phyloP scores from a whole-genome alignment of 306 rosid genomes.

The Sphenostylis stenocarpa region DNA sequence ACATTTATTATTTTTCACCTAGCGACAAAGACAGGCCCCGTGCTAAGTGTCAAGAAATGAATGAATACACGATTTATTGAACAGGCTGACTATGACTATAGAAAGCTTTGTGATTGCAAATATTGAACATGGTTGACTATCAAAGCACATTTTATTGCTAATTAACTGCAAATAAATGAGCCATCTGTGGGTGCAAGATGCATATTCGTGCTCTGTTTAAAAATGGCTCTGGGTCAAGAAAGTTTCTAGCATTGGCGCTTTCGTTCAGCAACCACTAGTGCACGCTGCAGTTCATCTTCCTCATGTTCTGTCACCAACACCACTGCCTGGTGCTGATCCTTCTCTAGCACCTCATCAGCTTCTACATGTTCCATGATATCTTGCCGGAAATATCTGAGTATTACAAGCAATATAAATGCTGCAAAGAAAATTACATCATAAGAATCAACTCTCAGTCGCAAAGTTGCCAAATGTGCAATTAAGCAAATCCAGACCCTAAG shows the following conservation, averaged over 20 bases:
- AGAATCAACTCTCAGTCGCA: constrained; percentile 13
- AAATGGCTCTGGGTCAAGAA: background rate
- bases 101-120: background rate
- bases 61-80: constrained; percentile 12
- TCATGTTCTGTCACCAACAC: constrained; percentile 40
- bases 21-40: constrained; percentile 10
- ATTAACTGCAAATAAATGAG: constrained; percentile 2
- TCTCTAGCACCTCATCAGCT: constrained; percentile 41
- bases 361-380: constrained; percentile 41
- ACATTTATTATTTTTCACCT: constrained; percentile 13
- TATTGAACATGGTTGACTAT: background rate
- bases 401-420: constrained; percentile 76
- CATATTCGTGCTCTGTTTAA: background rate
- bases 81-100: background rate
- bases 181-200: background rate
- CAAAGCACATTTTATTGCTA: background rate
- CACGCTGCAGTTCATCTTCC: constrained; percentile 24
- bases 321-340: constrained; percentile 41
- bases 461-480: background rate
- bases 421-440: constrained; percentile 35
- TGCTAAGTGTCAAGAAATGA: constrained; percentile 3
- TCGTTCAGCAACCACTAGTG: constrained; percentile 29
- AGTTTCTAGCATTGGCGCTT: constrained; percentile 19
- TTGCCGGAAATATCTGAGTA: constrained; percentile 57
- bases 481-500: background rate